These are phyloP conservation scores for Myxozyma nipponensis DNA, from an alignment of 805 yeast genomes.

Conservation along the genomic window DNA sequence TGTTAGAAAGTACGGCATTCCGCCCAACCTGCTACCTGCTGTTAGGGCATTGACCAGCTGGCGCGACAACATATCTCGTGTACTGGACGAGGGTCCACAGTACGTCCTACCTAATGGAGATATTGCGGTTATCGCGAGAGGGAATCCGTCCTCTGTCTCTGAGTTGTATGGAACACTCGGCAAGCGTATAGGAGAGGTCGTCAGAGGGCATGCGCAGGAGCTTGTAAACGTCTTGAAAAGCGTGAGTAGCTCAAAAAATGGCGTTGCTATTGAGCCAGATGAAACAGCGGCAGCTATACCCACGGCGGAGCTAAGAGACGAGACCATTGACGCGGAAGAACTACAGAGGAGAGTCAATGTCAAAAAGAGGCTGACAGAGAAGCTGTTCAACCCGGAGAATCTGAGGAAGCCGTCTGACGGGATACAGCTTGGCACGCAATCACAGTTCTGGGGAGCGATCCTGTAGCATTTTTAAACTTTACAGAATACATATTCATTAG, in stretches of 20 bases:
- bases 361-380: slow-evolving; percentile 5
- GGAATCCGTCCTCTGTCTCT: slow-evolving; percentile 55
- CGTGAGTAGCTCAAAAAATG: background rate
- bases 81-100: slow-evolving; percentile 77
- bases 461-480: too few species aligned
- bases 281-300: background rate
- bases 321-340: background rate
- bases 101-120: slow-evolving; percentile 80
- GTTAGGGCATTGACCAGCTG: slow-evolving; percentile 65
- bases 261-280: background rate
- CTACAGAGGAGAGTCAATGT: background rate
- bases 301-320: background rate
- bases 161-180: slow-evolving; percentile 51
- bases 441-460: slow-evolving; percentile 14
- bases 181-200: slow-evolving; percentile 25
- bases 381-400: slow-evolving; percentile 2
- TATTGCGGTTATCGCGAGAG: slow-evolving; percentile 56
- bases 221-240: background rate
- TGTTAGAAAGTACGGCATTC: slow-evolving; percentile 60
- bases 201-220: slow-evolving; percentile 9
- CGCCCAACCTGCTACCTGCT: slow-evolving; percentile 47
- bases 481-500: too few species aligned
- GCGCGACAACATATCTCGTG: slow-evolving; percentile 77
- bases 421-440: background rate
- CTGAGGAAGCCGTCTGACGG: background rate